Base-by-base conservation (phyloP, 129 eudicot species). In the Artemisia argyi region DNA sequence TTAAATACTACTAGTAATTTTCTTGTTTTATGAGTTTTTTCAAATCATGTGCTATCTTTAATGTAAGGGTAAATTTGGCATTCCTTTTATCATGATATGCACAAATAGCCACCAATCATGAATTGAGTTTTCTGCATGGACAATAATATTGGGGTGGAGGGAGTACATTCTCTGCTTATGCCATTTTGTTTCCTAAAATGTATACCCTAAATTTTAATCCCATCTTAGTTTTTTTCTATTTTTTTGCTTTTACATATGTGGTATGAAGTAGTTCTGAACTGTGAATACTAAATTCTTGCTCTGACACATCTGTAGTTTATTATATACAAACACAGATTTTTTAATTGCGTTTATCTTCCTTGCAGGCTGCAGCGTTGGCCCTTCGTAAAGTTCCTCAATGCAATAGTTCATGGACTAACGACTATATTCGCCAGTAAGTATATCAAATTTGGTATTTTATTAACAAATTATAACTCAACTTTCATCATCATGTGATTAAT, bases 281-380 rank as follows among this genome's bases (percentile, higher is more conserved):
- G 11, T 56, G 13, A 18, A 16, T 56, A 5, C 4, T 56, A 8
- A 9, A 15, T 56, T 56, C 61, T 18, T 19, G 9, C 28, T 18
- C 16, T 56, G 30, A 56, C 30, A 18, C 14, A 56, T 59, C 24
- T 60, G 46, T 12, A 14, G 3, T 12, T 7, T 60, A 60, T 56
- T 56, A 18, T 60, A 60, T 11, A 60, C 65, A 13, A 60, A 19
- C 44, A 24, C 65, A 60, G 17, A 24, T 8, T 39, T 8, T 64
- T 39, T 35, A 63, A 63, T 61, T 66, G 7, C 18, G 15, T 9
- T 72, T 19, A 65, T 65, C 49, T 84, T 69, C 5, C 61, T 51
- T 76, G 69, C 89, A 95, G 99, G 99, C 99, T 84, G 96, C 99
- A 52, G 99, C 99, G 63, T 83, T 95, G 92, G 99, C 99, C 68